Conservation (phyloP, 202 grass and related monocot species). For the Alloteropsis angusta region DNA sequence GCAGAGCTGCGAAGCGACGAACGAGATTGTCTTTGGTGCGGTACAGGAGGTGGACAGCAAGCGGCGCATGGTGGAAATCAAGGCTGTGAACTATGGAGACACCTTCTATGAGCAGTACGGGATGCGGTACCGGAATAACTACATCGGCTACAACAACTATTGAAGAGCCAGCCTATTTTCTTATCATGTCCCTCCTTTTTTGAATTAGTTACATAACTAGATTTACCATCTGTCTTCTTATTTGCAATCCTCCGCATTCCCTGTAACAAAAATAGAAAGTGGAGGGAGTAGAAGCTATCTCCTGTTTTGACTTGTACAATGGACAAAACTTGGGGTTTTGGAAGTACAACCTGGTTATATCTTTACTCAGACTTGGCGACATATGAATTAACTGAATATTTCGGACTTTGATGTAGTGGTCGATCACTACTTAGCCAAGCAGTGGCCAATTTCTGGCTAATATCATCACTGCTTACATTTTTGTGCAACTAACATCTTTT, state of each 20-base stretch:
- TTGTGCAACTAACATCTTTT: too few relatives aligned
- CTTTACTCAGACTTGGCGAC: background rate
- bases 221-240: background rate
- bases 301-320: conserved; percentile 19
- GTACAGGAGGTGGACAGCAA: conserved; percentile 84
- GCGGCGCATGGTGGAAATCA: conserved; percentile 75
- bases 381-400: background rate
- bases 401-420: background rate
- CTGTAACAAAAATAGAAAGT: conserved; percentile 15
- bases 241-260: background rate
- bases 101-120: conserved; percentile 74
- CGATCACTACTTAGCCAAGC: background rate
- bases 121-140: conserved; percentile 73
- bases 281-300: conserved; percentile 10
- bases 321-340: background rate
- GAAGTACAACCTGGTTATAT: conserved; percentile 5
- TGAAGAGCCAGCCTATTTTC: conserved; percentile 5
- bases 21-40: conserved; percentile 88
- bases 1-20: conserved; percentile 81
- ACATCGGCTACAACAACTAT: conserved; percentile 55
- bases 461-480: background rate
- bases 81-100: conserved; percentile 88
- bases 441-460: background rate
- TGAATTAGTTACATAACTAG: conserved; percentile 28
- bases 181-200: background rate